Evolutionary conservation across 345 rosid genomes (phyloP).

Genomic region (Raphanus raphanistrum): DNA sequence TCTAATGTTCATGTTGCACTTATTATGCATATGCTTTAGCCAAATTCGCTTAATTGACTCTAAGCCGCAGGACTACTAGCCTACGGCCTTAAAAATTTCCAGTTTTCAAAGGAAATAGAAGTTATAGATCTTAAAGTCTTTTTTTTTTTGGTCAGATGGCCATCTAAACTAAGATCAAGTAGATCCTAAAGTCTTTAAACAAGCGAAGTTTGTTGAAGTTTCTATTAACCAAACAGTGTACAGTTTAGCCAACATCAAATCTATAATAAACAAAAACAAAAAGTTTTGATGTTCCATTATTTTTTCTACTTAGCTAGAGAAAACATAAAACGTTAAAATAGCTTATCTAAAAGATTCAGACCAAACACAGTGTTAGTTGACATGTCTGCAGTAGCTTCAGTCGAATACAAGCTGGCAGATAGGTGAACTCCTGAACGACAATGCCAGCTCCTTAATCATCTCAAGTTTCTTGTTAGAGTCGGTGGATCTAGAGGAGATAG

Average conservation of each 20-base stretch:
- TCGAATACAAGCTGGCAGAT: conserved; percentile 2
- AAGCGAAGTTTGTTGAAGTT: background rate
- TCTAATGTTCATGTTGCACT: too few relatives aligned
- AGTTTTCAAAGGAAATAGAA: background rate
- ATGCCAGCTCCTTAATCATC: conserved; percentile 12
- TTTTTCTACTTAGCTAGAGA: background rate
- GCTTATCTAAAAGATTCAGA: background rate
- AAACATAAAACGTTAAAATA: background rate
- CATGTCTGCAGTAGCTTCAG: background rate
- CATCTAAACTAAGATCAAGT: too few relatives aligned
- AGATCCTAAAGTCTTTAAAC: background rate
- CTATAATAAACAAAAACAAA: too few relatives aligned
- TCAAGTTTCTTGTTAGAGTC: background rate
- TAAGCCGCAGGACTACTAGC: background rate
- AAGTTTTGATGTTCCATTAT: too few relatives aligned
- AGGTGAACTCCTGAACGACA: background rate
- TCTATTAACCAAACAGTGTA: too few relatives aligned
- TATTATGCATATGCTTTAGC: background rate
- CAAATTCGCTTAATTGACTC: background rate
- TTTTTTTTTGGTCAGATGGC: too few relatives aligned
- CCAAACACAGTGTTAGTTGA: background rate
- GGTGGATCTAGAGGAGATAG: background rate
- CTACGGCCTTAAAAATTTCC: background rate
- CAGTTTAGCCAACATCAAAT: background rate
- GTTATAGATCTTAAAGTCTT: background rate